Percentiles rank a stretch among this genome's conserved stretches.
Conservation (phyloP, 352 stramenopile genomes). For the Phytophthora colocasiae region DNA sequence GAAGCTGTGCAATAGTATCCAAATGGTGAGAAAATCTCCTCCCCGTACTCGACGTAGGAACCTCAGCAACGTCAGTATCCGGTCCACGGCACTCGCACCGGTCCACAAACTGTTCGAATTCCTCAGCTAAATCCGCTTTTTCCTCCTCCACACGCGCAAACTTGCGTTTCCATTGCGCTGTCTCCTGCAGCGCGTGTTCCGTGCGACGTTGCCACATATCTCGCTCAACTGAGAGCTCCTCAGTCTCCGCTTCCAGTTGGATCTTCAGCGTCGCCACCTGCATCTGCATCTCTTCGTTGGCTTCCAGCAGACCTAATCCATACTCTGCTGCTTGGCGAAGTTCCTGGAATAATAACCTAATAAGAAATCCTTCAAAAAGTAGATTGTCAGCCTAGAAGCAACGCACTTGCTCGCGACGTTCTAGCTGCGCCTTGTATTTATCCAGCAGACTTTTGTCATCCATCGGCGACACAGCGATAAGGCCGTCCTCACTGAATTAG, state of each 20-base stretch:
- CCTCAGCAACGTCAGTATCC: conserved; percentile 3
- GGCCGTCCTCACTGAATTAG: conserved; percentile 61
- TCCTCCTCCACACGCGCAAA: conserved; percentile 70
- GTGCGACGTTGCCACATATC: conserved; percentile 68
- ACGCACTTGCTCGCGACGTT: conserved; percentile 53
- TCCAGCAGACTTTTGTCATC: conserved; percentile 62
- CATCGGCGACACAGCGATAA: conserved; percentile 48
- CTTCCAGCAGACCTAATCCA: conserved; percentile 73
- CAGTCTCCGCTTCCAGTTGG: conserved; percentile 66
- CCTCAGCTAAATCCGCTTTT: conserved; percentile 56
- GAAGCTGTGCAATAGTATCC: conserved; percentile 44
- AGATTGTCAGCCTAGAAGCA: not conserved
- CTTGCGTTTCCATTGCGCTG: conserved; percentile 76
- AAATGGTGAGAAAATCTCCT: conserved; percentile 34
- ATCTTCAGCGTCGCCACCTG: conserved; percentile 77
- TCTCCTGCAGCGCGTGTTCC: conserved; percentile 66
- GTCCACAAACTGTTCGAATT: conserved; percentile 63
- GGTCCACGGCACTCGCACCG: conserved; percentile 46
- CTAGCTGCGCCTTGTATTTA: conserved; percentile 52
- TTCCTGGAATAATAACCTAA: conserved; percentile 50
- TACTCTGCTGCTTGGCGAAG: conserved; percentile 80
- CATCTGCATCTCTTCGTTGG: conserved; percentile 80
- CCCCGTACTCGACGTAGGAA: conserved; percentile 3
- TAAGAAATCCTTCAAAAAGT: not conserved
- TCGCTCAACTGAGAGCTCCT: conserved; percentile 69